Percentiles rank a stretch among this genome's conserved stretches.
Evolutionary conservation across 306 rosid species (phyloP).

Genomic region (Cicer pinnatifidum): DNA sequence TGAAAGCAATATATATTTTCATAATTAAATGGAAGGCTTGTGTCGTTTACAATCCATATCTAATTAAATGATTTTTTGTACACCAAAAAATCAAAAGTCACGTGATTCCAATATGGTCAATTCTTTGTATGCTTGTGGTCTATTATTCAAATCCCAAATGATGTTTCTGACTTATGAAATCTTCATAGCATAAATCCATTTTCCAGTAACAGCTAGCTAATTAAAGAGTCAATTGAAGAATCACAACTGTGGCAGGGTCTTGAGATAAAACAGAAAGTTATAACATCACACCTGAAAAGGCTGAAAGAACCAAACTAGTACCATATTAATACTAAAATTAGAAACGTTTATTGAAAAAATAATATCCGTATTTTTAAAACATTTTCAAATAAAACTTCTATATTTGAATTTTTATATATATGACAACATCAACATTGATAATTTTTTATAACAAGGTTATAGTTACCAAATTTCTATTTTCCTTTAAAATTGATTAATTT

Average conservation of each 20-base stretch:
- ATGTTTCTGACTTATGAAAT: slow-evolving; percentile 30
- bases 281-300: not conserved
- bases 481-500: too few relatives aligned
- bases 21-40: not conserved
- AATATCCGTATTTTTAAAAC: too few relatives aligned
- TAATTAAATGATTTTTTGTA: not conserved
- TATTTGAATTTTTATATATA: too few relatives aligned
- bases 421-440: too few relatives aligned
- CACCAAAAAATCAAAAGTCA: slow-evolving; percentile 12
- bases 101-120: slow-evolving; percentile 31
- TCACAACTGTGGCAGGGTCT: slow-evolving; percentile 25
- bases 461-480: too few relatives aligned
- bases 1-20: slow-evolving; percentile 9
- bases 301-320: slow-evolving; percentile 21
- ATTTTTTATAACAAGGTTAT: too few relatives aligned
- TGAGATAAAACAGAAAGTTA: not conserved
- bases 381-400: too few relatives aligned
- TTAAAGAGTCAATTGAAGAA: slow-evolving; percentile 13
- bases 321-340: not conserved
- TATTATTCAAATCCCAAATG: slow-evolving; percentile 24
- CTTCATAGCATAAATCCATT: not conserved
- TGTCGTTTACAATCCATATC: slow-evolving; percentile 6
- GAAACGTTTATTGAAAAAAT: too few relatives aligned
- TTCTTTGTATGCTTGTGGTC: slow-evolving; percentile 19
- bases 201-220: not conserved